Evolutionary conservation across 805 yeast species (phyloP).

Genomic region (Zygoascus biomembranicola): DNA sequence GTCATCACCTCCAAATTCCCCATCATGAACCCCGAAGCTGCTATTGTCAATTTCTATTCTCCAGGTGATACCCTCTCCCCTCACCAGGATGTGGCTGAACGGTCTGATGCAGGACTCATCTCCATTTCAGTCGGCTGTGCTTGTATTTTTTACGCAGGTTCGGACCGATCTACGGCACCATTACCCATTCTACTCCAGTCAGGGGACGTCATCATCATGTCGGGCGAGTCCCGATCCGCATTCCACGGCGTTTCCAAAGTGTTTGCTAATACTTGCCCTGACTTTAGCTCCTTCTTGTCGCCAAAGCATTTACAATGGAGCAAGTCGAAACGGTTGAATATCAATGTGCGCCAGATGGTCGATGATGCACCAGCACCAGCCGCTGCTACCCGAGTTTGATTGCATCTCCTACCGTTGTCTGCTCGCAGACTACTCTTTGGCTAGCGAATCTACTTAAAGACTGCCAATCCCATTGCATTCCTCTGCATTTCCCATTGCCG

Average conservation of each 20-base stretch:
- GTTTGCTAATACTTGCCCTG: slow-evolving; percentile 29
- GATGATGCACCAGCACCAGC: neutral
- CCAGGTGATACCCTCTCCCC: slow-evolving; percentile 37
- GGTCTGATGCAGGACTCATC: slow-evolving; percentile 28
- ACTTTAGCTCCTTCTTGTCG: slow-evolving; percentile 14
- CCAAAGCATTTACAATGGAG: slow-evolving; percentile 26
- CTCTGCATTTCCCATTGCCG: no score
- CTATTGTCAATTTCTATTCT: slow-evolving; percentile 36
- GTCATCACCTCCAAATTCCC: slow-evolving; percentile 12
- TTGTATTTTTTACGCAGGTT: slow-evolving; percentile 31
- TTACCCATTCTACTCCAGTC: slow-evolving; percentile 29
- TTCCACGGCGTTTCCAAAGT: slow-evolving; percentile 37
- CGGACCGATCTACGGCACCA: slow-evolving; percentile 20
- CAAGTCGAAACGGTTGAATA: slow-evolving; percentile 29
- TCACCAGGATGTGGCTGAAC: slow-evolving; percentile 38
- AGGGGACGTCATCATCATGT: slow-evolving; percentile 36
- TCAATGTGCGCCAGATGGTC: slow-evolving; percentile 35
- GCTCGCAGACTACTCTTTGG: no score
- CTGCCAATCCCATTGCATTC: no score
- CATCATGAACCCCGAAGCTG: slow-evolving; percentile 30
- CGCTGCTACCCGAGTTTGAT: no score
- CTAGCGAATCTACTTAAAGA: no score
- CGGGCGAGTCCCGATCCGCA: slow-evolving; percentile 33
- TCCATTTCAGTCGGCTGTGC: slow-evolving; percentile 34
- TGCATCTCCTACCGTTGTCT: no score